Percentiles rank a stretch among this genome's conserved stretches.
Evolutionary conservation across 2,329 filamentous ascomycete species (phyloP).

Genomic region (Huntiella omanensis): DNA sequence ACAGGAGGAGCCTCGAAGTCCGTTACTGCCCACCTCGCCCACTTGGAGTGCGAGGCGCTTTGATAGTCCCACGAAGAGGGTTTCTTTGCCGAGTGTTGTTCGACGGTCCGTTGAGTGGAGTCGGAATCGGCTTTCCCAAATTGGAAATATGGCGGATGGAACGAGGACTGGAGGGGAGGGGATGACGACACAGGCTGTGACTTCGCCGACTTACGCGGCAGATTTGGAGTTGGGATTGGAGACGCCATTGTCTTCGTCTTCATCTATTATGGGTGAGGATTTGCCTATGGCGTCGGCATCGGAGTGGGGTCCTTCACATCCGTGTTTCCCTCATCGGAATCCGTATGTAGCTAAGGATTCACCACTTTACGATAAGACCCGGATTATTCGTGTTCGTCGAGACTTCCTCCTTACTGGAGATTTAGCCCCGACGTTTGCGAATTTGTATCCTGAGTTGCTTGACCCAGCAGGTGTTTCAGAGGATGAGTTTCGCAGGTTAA

Average conservation of each 20-base stretch:
- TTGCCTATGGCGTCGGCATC: conserved; percentile 50
- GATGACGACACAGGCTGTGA: no score
- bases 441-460: conserved; percentile 88
- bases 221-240: background rate
- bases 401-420: conserved; percentile 88
- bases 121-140: conserved; percentile 23
- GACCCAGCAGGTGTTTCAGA: conserved; percentile 69
- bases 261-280: conserved; percentile 44
- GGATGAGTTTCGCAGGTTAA: conserved; percentile 64
- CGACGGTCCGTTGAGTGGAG: conserved; percentile 15
- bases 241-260: conserved; percentile 35
- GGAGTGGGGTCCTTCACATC: conserved; percentile 84
- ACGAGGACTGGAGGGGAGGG: no score
- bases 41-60: no score
- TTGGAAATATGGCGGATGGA: no score
- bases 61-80: no score
- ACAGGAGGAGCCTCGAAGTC: conserved; percentile 26
- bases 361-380: conserved; percentile 54
- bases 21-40: conserved; percentile 23
- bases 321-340: conserved; percentile 86
- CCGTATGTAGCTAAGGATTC: conserved; percentile 71
- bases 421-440: conserved; percentile 80
- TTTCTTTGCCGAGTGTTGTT: conserved; percentile 26
- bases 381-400: conserved; percentile 76
- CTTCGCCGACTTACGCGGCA: no score